phyloP scores from a whole-genome alignment of 805 yeast genomes.

The Phaffomyces thermotolerans region DNA sequence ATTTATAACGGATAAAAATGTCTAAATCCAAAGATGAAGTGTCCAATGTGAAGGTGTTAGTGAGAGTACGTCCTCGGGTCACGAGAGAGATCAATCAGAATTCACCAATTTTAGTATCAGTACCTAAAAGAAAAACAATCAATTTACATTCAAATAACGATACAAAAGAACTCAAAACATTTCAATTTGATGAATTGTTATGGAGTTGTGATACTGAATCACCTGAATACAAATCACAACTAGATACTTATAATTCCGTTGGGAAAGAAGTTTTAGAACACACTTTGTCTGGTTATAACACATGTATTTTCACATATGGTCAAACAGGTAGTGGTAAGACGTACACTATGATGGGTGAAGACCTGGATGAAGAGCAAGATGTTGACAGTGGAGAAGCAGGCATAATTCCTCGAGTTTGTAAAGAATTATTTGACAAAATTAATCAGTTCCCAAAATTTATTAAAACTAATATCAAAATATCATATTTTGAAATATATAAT shows the following conservation, averaged over 20 bases:
- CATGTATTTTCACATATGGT: conserved; percentile 72
- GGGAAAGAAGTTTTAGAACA: conserved; percentile 58
- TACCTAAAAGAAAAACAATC: conserved; percentile 13
- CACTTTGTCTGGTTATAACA: conserved; percentile 62
- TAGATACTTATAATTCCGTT: conserved; percentile 40
- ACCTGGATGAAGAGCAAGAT: conserved; percentile 17
- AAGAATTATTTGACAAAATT: conserved; percentile 41
- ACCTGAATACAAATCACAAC: conserved; percentile 39
- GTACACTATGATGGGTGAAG: conserved; percentile 65
- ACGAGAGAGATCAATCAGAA: conserved; percentile 14
- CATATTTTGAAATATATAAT: conserved; percentile 72
- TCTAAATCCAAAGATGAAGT: background rate
- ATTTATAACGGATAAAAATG: background rate
- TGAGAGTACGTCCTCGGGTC: conserved; percentile 43
- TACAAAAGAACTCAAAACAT: conserved; percentile 24
- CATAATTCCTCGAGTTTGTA: conserved; percentile 55
- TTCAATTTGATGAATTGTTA: conserved; percentile 45
- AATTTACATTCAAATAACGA: conserved; percentile 9
- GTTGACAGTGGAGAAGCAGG: conserved; percentile 49
- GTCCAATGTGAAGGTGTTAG: conserved; percentile 39
- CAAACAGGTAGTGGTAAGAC: conserved; percentile 36
- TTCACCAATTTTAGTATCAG: conserved; percentile 14
- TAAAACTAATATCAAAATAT: conserved; percentile 39
- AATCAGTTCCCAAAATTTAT: conserved; percentile 26
- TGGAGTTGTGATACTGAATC: conserved; percentile 36